These are phyloP conservation scores for Aspergillus clavatus DNA, from an alignment of 2,329 filamentous ascomycete genomes.

Conservation along the genomic window DNA sequence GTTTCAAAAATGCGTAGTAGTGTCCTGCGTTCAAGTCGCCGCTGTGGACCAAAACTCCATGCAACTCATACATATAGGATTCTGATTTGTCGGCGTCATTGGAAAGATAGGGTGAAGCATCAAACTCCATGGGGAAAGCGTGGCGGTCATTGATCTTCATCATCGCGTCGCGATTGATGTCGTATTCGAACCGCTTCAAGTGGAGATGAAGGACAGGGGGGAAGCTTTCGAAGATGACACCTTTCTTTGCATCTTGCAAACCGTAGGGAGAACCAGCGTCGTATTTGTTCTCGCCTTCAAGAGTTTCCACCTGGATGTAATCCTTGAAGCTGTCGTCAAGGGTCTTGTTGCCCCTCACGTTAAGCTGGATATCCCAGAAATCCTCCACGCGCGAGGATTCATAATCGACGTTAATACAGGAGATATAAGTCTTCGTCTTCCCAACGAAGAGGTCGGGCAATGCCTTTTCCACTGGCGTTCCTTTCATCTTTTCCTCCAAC, in stretches of 20 bases:
- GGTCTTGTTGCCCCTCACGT: slow-evolving; percentile 89
- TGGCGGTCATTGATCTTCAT: slow-evolving; percentile 74
- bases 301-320: slow-evolving; percentile 92
- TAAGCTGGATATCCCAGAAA: slow-evolving; percentile 98
- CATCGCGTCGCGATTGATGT: slow-evolving; percentile 92
- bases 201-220: slow-evolving; percentile 92
- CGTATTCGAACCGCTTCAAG: slow-evolving; percentile 96
- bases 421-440: slow-evolving; percentile 98
- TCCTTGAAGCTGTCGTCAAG: slow-evolving; percentile 92
- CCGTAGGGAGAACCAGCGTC: slow-evolving; percentile 85
- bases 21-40: slow-evolving; percentile 96
- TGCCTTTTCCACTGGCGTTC: slow-evolving; percentile 82
- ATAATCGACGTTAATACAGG: slow-evolving; percentile 96
- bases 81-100: slow-evolving; percentile 83
- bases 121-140: slow-evolving; percentile 47
- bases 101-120: slow-evolving; percentile 77
- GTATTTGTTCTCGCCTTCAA: slow-evolving; percentile 98
- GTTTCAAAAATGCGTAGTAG: slow-evolving; percentile 96
- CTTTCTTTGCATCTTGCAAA: slow-evolving; percentile 93
- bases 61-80: slow-evolving; percentile 84
- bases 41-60: slow-evolving; percentile 93
- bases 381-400: slow-evolving; percentile 94
- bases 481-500: slow-evolving; percentile 97
- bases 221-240: slow-evolving; percentile 94
- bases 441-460: slow-evolving; percentile 89